Conservation (phyloP, 2,329 filamentous ascomycete genomes). For the Chaetomium olivaceum region DNA sequence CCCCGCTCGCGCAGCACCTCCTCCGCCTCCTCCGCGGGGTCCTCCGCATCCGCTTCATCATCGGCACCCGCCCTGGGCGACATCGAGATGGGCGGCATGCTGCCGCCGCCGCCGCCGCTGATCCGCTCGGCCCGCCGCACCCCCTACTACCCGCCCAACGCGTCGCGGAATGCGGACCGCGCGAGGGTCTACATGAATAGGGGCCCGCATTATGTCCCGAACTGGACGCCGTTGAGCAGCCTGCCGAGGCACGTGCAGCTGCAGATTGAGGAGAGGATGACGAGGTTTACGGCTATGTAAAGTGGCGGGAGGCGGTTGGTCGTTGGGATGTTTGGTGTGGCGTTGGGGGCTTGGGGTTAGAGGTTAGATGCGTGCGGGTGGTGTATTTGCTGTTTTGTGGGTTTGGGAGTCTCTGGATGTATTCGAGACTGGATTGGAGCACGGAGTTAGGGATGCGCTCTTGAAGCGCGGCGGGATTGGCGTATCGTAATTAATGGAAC, state of each 20-base stretch:
- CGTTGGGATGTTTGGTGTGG: not conserved
- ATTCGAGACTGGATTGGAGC: too few species aligned
- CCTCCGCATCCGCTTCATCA: not conserved
- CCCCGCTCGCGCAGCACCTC: constrained; percentile 16
- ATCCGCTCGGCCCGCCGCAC: constrained; percentile 23
- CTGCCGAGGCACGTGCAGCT: constrained; percentile 27
- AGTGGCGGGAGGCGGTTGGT: too few species aligned
- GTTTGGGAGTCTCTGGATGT: not conserved
- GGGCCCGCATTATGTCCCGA: constrained; percentile 28
- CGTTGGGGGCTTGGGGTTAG: not conserved
- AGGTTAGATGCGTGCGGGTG: not conserved
- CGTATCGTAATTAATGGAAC: not conserved
- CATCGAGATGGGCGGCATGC: not conserved
- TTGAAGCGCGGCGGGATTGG: not conserved
- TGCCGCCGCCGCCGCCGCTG: not conserved
- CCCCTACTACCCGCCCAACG: constrained; percentile 32
- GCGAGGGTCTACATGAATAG: constrained; percentile 28
- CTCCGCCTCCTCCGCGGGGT: constrained; percentile 13
- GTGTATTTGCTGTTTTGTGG: not conserved
- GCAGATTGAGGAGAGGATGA: constrained; percentile 28
- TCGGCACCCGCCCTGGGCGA: not conserved
- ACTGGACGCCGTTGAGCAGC: constrained; percentile 31
- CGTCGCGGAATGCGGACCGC: constrained; percentile 26
- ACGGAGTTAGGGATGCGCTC: not conserved
- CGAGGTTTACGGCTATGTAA: constrained; percentile 23